phyloP scores from a whole-genome alignment of 2,329 filamentous ascomycete species.

The Boeremia exigua region DNA sequence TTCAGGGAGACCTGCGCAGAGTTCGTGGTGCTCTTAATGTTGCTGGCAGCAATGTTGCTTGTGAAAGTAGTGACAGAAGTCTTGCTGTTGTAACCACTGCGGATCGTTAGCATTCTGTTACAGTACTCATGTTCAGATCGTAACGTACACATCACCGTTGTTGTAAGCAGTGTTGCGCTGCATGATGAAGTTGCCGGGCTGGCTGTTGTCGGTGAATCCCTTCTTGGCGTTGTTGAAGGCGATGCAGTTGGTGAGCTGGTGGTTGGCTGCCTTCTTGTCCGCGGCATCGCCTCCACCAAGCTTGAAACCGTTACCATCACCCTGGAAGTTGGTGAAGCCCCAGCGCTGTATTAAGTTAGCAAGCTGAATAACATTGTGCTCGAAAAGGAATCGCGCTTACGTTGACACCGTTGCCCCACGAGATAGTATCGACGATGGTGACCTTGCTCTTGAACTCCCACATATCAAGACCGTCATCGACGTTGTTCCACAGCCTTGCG shows the following conservation, averaged over 20 bases:
- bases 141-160: conserved; percentile 46
- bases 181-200: conserved; percentile 51
- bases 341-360: conserved; percentile 35
- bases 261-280: conserved; percentile 48
- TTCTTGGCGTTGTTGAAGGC: conserved; percentile 54
- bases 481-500: conserved; percentile 58
- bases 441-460: conserved; percentile 53
- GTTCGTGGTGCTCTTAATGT: conserved; percentile 31
- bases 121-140: not conserved
- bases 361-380: not conserved
- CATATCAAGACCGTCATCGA: conserved; percentile 58
- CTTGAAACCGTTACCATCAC: conserved; percentile 59
- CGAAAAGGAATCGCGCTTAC: not conserved
- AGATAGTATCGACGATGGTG: conserved; percentile 53
- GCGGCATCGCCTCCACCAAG: conserved; percentile 48
- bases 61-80: conserved; percentile 46
- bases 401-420: conserved; percentile 58
- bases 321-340: conserved; percentile 52
- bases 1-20: conserved; percentile 26
- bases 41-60: conserved; percentile 50
- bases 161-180: conserved; percentile 56
- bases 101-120: not conserved
- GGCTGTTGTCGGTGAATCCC: conserved; percentile 57
- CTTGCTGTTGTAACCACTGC: conserved; percentile 47
- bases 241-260: conserved; percentile 55